A percentile compares a stretch with the other conserved stretches of the same genome.
Evolutionary conservation across 768 basidiomycete genomes (phyloP).

Genomic region (Cyclocybe cylindracea): DNA sequence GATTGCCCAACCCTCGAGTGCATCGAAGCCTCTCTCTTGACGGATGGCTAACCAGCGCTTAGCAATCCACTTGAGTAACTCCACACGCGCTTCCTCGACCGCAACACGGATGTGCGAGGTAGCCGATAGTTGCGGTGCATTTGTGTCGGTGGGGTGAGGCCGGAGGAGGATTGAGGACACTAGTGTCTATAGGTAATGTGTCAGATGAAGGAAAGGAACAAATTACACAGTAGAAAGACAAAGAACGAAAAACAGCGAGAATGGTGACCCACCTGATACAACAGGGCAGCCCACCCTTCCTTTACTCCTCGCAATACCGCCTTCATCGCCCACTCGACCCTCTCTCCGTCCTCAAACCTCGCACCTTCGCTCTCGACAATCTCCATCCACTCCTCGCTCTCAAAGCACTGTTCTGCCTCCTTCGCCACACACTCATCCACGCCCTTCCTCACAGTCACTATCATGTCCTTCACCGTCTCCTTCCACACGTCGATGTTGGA

Average conservation of each 20-base stretch:
- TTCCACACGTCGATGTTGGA: constrained; percentile 70
- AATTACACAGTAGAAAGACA: neutral
- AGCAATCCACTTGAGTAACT: constrained; percentile 72
- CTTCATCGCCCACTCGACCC: constrained; percentile 76
- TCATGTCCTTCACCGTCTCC: constrained; percentile 66
- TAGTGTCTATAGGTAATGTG: constrained; percentile 47
- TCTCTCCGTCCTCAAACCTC: constrained; percentile 75
- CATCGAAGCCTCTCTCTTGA: constrained; percentile 78
- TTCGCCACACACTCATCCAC: constrained; percentile 64
- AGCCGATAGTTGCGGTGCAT: constrained; percentile 61
- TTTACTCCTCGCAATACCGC: constrained; percentile 60
- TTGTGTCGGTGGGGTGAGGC: constrained; percentile 58
- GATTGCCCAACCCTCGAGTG: constrained; percentile 83
- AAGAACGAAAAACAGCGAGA: neutral
- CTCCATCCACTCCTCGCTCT: constrained; percentile 68
- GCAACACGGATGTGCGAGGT: constrained; percentile 72
- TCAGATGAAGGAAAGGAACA: neutral
- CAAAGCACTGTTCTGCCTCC: constrained; percentile 66
- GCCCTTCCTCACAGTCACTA: constrained; percentile 57
- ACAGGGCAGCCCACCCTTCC: constrained; percentile 59
- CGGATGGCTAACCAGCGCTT: constrained; percentile 77
- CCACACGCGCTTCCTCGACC: constrained; percentile 72
- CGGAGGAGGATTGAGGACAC: constrained; percentile 74
- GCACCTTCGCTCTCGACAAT: constrained; percentile 75
- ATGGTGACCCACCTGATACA: constrained; percentile 68